Base-by-base conservation (phyloP, 2,329 filamentous ascomycete genomes). In the Drechslerella stenobrocha region DNA sequence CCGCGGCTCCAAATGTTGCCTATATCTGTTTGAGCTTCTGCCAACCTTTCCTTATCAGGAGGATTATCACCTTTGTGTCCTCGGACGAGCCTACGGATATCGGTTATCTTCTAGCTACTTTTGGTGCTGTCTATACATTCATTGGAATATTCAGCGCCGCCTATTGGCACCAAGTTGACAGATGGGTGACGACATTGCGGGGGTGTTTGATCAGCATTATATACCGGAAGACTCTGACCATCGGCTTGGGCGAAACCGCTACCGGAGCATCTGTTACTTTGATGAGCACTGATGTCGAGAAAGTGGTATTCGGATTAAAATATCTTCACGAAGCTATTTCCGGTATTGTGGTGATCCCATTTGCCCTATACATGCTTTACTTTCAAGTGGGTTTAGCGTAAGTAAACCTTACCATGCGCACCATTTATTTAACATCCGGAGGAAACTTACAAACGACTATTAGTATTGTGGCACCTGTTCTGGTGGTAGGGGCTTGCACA, bases 281-380 rank as follows among this genome's bases (percentile, higher is more conserved):
- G 2, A 81, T 81, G 79, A 79, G 76, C 59, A 76, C 78, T 1
- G 80, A 82, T 45, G 74, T 81, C 11, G 79, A 81, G 61, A 75
- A 77, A 2, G 76, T 80, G 2, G 71, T 75, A 2, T 24, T 71
- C 0, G 79, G 77, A 0, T 73, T 76, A 2, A 75, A 71, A 4
- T 71, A 52, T 2, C 59, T 79, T 24, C 80, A 80, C 45, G 76
- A 79, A 26, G 63, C 77, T 5, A 79, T 78, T 76, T 76, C 75
- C 0, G 77, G 73, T 56, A 37, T 70, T 1, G 61, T 77, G n/a
- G 73, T 77, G 46, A 72, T 76, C 0, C 74, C 70, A 1, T 46
- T 78, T 1, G 75, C 75, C 0, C 70, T 72, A 24, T 77, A 73
- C 71, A 60, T 78, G n/a, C 70, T 78, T 0, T 72, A 76, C 2